Conservation (phyloP, 2,329 filamentous ascomycete species). For the Fusarium fracticaudum region DNA sequence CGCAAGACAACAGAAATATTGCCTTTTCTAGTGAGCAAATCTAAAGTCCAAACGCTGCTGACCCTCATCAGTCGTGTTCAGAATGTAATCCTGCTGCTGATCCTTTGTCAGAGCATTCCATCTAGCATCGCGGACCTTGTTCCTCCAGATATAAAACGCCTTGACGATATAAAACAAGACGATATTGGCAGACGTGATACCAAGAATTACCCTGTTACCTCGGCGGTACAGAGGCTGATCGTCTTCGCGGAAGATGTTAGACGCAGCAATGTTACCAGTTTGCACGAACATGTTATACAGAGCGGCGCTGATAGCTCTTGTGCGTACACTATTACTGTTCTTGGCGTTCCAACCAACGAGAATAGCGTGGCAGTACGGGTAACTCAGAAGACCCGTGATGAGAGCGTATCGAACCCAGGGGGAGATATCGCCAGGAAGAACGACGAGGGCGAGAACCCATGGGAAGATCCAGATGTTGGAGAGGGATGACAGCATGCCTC, state of each 20-base stretch:
- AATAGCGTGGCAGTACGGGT: constrained; percentile 57
- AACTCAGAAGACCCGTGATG: constrained; percentile 52
- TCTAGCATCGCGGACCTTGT: constrained; percentile 53
- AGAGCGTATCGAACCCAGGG: constrained; percentile 56
- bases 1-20: not conserved
- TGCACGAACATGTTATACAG: constrained; percentile 68
- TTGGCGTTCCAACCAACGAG: constrained; percentile 68
- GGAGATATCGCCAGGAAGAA: constrained; percentile 48
- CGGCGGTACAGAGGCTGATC: constrained; percentile 63
- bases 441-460: constrained; percentile 56
- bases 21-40: constrained; percentile 54
- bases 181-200: constrained; percentile 58
- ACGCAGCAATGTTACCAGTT: constrained; percentile 53
- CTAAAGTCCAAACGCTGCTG: constrained; percentile 65
- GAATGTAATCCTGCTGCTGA: constrained; percentile 58
- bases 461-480: constrained; percentile 62
- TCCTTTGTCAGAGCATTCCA: constrained; percentile 57
- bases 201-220: constrained; percentile 61
- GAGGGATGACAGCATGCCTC: constrained; percentile 55
- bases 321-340: constrained; percentile 70
- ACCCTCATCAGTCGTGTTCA: constrained; percentile 62
- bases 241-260: constrained; percentile 58
- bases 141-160: constrained; percentile 58
- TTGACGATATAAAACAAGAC: constrained; percentile 56
- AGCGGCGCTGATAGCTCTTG: constrained; percentile 68